A percentile compares a stretch with the other conserved stretches of the same genome.
These are phyloP conservation scores for Fusarium solani-melongenae DNA, from an alignment of 2,329 filamentous ascomycete species.

Conservation along the genomic window DNA sequence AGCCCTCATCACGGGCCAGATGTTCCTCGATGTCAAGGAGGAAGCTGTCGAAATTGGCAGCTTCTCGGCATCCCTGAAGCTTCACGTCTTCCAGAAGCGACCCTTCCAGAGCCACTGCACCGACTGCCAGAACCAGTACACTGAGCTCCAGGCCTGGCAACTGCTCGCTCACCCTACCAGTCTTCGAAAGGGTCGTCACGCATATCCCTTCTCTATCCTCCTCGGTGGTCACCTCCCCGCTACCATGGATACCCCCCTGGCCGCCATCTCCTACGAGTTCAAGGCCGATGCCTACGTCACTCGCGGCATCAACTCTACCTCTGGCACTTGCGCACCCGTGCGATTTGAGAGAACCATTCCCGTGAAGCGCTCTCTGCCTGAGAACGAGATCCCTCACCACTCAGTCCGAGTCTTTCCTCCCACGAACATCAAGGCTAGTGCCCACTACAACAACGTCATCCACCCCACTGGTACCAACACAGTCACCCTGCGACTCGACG, in stretches of 20 bases:
- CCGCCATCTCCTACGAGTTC: slow-evolving; percentile 83
- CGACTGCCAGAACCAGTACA: slow-evolving; percentile 78
- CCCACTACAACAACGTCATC: slow-evolving; percentile 84
- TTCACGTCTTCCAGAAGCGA: slow-evolving; percentile 80
- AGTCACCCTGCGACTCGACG: slow-evolving; percentile 83
- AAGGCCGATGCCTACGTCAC: slow-evolving; percentile 72
- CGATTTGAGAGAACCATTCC: slow-evolving; percentile 75
- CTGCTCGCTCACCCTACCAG: slow-evolving; percentile 71
- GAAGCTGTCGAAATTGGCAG: slow-evolving; percentile 74
- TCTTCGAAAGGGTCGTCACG: slow-evolving; percentile 70
- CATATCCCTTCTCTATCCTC: slow-evolving; percentile 89
- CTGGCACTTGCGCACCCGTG: slow-evolving; percentile 59
- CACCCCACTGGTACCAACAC: slow-evolving; percentile 87
- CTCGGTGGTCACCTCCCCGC: slow-evolving; percentile 86
- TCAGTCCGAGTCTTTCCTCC: slow-evolving; percentile 95
- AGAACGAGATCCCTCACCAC: slow-evolving; percentile 83
- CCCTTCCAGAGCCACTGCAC: slow-evolving; percentile 83
- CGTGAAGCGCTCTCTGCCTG: slow-evolving; percentile 80
- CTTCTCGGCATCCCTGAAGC: slow-evolving; percentile 78
- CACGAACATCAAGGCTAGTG: slow-evolving; percentile 89
- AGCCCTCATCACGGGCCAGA: slow-evolving; percentile 84
- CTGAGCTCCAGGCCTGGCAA: slow-evolving; percentile 81
- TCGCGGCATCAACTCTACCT: slow-evolving; percentile 59
- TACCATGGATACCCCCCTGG: slow-evolving; percentile 78
- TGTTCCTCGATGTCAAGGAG: slow-evolving; percentile 79